phyloP scores from a whole-genome alignment of 2,329 filamentous ascomycete genomes.

The Ceratocystis cacaofunesta region DNA sequence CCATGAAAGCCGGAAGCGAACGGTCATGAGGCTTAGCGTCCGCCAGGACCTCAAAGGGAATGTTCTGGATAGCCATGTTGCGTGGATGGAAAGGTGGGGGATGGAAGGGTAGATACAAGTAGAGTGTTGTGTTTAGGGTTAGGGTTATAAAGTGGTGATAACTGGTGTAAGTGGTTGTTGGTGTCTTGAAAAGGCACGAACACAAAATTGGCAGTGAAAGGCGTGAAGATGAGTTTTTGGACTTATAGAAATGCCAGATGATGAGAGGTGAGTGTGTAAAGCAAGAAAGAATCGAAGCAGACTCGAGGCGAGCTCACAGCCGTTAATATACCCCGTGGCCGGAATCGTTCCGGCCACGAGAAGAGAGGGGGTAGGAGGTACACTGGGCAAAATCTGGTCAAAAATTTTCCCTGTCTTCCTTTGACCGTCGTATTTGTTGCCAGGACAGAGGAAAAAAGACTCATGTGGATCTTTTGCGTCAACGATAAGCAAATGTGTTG shows the following conservation, averaged over 20 bases:
- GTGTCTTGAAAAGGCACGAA: not conserved
- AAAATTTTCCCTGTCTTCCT: not conserved
- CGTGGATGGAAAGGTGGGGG: constrained; percentile 10
- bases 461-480: not conserved
- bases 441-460: not conserved
- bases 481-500: not conserved
- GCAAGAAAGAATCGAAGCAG: not conserved
- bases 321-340: constrained; percentile 35
- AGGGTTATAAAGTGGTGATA: constrained; percentile 5
- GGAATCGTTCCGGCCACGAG: constrained; percentile 16
- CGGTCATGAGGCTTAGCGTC: constrained; percentile 48
- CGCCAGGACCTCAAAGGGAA: constrained; percentile 44
- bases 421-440: not conserved
- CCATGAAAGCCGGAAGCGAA: constrained; percentile 60
- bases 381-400: not conserved
- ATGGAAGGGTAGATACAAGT: constrained; percentile 4
- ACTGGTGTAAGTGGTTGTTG: constrained; percentile 12
- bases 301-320: constrained; percentile 17
- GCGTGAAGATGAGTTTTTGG: constrained; percentile 17
- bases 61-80: constrained; percentile 15
- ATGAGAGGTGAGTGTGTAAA: not conserved
- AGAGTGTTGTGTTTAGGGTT: not conserved
- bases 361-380: constrained; percentile 1
- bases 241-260: not conserved
- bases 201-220: constrained; percentile 18